Conservation (phyloP, 2,329 filamentous ascomycete genomes). For the Myriosclerotinia duriaeana region DNA sequence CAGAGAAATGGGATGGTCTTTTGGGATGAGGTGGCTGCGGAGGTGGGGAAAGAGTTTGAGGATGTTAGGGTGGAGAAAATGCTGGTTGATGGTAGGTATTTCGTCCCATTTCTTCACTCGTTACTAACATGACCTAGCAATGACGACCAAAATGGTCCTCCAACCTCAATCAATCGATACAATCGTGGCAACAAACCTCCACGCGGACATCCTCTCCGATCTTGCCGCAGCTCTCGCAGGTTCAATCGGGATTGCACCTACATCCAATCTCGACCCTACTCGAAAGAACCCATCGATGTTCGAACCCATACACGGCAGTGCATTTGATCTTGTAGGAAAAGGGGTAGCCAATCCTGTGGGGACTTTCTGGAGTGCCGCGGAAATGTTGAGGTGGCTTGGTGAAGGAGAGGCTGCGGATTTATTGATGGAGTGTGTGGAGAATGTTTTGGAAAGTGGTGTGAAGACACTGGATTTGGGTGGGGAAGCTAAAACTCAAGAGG, state of each 20-base stretch:
- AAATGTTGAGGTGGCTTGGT: slow-evolving; percentile 59
- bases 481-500: slow-evolving; percentile 28
- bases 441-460: slow-evolving; percentile 52
- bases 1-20: slow-evolving; percentile 67
- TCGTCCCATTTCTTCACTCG: background rate
- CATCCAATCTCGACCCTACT: slow-evolving; percentile 64
- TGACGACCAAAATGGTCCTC: slow-evolving; percentile 54
- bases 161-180: slow-evolving; percentile 60
- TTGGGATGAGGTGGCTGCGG: slow-evolving; percentile 64
- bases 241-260: slow-evolving; percentile 70
- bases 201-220: slow-evolving; percentile 68
- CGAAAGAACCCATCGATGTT: slow-evolving; percentile 58
- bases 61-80: slow-evolving; percentile 54
- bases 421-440: slow-evolving; percentile 54
- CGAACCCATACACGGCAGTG: slow-evolving; percentile 60
- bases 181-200: slow-evolving; percentile 62
- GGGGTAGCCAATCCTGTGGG: slow-evolving; percentile 58
- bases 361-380: slow-evolving; percentile 57
- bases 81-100: slow-evolving; percentile 26
- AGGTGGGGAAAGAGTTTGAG: slow-evolving; percentile 63
- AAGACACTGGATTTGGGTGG: slow-evolving; percentile 56
- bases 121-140: slow-evolving; percentile 26
- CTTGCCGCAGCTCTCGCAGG: slow-evolving; percentile 68
- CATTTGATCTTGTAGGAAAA: slow-evolving; percentile 58
- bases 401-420: slow-evolving; percentile 51